phyloP scores from a whole-genome alignment of 306 rosid genomes.

The Cicer bijugum region DNA sequence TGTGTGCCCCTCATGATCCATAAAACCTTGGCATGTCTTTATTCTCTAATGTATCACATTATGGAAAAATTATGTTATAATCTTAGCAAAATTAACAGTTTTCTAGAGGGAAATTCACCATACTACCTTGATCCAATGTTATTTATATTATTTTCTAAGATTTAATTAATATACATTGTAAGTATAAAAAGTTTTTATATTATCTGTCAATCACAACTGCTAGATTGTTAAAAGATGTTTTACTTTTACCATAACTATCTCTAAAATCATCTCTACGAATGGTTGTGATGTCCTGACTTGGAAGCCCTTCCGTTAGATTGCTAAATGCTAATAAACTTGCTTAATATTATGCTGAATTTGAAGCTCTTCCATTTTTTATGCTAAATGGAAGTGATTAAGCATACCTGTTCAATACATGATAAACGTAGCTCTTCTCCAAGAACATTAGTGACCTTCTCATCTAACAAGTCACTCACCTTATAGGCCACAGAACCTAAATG shows the following conservation, averaged over 20 bases:
- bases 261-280: no score
- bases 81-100: background rate
- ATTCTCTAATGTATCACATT: slow-evolving; percentile 64
- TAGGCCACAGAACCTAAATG: slow-evolving; percentile 95
- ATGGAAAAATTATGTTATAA: slow-evolving; percentile 5
- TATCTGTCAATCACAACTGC: no score
- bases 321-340: no score
- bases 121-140: no score
- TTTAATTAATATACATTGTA: no score
- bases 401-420: slow-evolving; percentile 93
- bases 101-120: background rate
- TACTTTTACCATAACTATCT: no score
- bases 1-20: slow-evolving; percentile 82
- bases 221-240: no score
- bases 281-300: no score
- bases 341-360: no score
- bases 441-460: slow-evolving; percentile 90
- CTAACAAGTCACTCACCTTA: slow-evolving; percentile 87
- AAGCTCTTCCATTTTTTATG: background rate
- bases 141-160: no score
- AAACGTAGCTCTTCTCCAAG: slow-evolving; percentile 80
- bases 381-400: slow-evolving; percentile 27
- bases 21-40: slow-evolving; percentile 80
- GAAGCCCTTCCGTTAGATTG: no score
- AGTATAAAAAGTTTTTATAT: no score